Percentiles rank a stretch among this genome's conserved stretches.
Evolutionary conservation across 2,329 filamentous ascomycete genomes (phyloP).

Genomic region (Scopulariopsis brevicaulis): DNA sequence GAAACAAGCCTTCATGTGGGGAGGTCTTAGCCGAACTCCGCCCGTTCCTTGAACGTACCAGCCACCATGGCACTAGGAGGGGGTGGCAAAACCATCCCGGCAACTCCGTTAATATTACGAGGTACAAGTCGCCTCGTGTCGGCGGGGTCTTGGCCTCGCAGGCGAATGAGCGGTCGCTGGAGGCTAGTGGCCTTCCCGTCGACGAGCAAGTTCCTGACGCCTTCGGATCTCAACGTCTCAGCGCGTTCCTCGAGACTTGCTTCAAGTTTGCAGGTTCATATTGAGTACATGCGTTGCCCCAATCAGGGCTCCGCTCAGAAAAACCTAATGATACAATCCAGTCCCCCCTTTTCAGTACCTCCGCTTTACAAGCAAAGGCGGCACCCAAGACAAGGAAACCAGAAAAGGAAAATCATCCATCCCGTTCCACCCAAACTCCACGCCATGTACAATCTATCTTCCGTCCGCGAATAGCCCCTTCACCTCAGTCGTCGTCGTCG

Average conservation of each 20-base stretch:
- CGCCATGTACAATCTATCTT: neutral
- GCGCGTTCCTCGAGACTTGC: too few relatives aligned
- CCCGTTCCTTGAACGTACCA: neutral
- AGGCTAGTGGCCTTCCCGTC: too few relatives aligned
- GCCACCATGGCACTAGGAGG: neutral
- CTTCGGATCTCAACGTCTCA: too few relatives aligned
- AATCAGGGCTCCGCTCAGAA: neutral
- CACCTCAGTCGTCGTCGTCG: constrained; percentile 31
- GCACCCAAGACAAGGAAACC: neutral
- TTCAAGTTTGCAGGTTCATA: neutral
- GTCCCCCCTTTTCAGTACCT: neutral
- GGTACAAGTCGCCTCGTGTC: neutral
- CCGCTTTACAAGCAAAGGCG: neutral
- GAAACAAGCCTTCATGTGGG: constrained; percentile 53
- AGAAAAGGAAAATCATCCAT: neutral
- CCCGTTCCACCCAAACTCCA: constrained; percentile 3
- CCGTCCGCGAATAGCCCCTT: neutral
- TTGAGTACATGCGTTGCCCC: neutral
- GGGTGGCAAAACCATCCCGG: neutral
- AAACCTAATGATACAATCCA: neutral
- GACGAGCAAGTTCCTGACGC: too few relatives aligned
- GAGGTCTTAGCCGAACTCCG: neutral
- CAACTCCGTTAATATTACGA: neutral
- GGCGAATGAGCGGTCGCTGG: neutral
- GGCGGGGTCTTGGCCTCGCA: neutral